Base-by-base conservation (phyloP, 495 filamentous ascomycete species). In the Polyplosphaeria fusca region DNA sequence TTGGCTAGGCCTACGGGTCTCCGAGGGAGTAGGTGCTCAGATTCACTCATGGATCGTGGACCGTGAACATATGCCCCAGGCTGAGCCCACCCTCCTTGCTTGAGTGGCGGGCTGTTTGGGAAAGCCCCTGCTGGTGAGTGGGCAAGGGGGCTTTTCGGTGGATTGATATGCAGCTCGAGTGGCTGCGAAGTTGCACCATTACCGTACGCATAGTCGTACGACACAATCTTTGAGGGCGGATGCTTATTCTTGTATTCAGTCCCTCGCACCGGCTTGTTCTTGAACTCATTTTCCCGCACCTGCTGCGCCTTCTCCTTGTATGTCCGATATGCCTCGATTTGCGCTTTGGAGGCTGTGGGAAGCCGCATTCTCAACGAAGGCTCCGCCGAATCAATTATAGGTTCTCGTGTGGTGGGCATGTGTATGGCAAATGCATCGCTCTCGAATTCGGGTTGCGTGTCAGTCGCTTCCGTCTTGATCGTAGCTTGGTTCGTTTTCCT, bases 371-470 rank as follows among this genome's bases (percentile, higher is more conserved):
- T 25, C 9, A 20, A 7, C 9, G 9, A 18, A 5, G 19, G 9
- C 30, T 35, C 30, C 7, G 9, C 30, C 9, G 45, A 27, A 4
- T 56, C 55, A 4, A 61, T 14, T 14, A 60, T 50, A 4, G 55
- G 61, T 35, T 64, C 61, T 13, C 61, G 35, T 3, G 61, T 64
- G 1, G 55, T 56, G 4, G 61, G 61, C 61, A 56, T 64, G 1
- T 51, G 43, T 13, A 64, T 30, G 14, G 61, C 61, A 27, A 64
- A 64, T 2, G 48, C 49, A 39, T 64, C 61, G 25, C 55, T 60
- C 24, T 64, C 55, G 42, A 64, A 64, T n/a, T 50, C 50, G 1
- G 55, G 55, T 19, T 64, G 55, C 1, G 51, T 52, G 4, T 47
- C 40, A 2, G 44, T 52, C 2, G 50, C 51, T 20, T 64, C 52